Conservation (phyloP, 2,329 filamentous ascomycete genomes). For the Akanthomyces uredinophilus region DNA sequence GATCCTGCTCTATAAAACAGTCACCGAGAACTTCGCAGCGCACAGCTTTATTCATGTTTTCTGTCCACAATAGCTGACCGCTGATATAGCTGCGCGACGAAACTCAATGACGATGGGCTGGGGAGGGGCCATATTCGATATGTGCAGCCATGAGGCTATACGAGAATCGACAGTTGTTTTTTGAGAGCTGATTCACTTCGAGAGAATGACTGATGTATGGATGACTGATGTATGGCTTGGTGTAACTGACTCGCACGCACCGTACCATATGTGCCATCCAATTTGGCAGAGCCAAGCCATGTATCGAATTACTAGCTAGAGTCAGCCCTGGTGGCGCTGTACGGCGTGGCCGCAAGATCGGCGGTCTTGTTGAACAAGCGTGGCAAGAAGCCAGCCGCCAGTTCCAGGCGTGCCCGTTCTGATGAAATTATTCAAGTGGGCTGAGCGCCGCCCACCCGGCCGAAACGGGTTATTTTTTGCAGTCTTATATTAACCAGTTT, state of each 20-base stretch:
- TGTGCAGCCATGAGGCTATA: too few relatives aligned
- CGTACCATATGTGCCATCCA: background rate
- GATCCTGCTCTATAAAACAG: background rate
- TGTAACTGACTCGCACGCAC: background rate
- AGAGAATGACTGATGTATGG: too few relatives aligned
- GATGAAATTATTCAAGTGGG: background rate
- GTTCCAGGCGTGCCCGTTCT: background rate
- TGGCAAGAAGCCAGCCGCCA: background rate
- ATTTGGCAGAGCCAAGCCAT: background rate
- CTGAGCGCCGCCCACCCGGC: background rate
- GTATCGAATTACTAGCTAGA: background rate
- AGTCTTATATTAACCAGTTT: background rate
- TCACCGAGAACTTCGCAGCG: background rate
- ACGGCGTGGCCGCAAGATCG: constrained; percentile 1
- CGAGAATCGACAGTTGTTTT: too few relatives aligned
- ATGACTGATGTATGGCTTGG: too few relatives aligned
- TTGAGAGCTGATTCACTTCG: too few relatives aligned
- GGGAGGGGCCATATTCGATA: too few relatives aligned
- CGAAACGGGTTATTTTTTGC: constrained; percentile 10
- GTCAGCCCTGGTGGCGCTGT: background rate
- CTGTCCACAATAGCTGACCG: too few relatives aligned
- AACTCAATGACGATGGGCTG: too few relatives aligned
- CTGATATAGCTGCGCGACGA: too few relatives aligned
- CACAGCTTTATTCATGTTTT: too few relatives aligned
- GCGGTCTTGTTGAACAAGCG: background rate